Evolutionary conservation across 2,329 filamentous ascomycete genomes (phyloP), one percentile per base, ranked within the genome.

Genomic region (Fusarium hostae): DNA sequence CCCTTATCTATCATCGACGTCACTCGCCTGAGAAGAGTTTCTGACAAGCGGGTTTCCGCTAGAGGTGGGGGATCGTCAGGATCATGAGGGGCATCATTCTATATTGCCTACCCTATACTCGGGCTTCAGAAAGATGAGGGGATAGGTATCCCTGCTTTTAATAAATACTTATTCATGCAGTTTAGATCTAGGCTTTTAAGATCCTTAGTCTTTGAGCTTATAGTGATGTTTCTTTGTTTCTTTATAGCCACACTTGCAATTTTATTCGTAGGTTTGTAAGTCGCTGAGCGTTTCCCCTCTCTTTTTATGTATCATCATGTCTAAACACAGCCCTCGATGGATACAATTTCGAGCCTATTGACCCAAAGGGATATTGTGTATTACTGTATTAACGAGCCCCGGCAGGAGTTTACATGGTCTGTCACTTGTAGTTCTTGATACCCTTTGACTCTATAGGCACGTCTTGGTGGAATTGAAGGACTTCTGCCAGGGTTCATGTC

Each of bases 51-150:
- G 16, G 40, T 24, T 22, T 44, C 50, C 35, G 61, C 50, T 72
- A 72, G 54, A 67, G 54, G 70, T 73, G 70, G 70, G 70, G 70
- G 70, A 73, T 72, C 70, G 58, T 47, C 66, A 45, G 55, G 52
- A 71, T 70, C 50, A 57, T 59, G 70, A 71, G 70, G 70, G 70
- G 70, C 43, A 66, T 45, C 41, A 44, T 58, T 30, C 11, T 4
- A 30, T 44, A 26, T 7, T 15, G 8, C 10, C 40, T 72, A 71
- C 69, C 68, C 64, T 72, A n/a, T 58, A 66, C 16, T 15, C 16
- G 1, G 8, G 15, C 30, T 20, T 12, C 26, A 32, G 6, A 13
- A 9, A 16, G 22, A 16, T 16, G n/a, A 26, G 18, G 18, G 18
- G 18, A 12, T 26, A 37, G 22, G 24, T 12, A 24, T 34, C 24